Evolutionary conservation across 257 asterid species (phyloP).

Genomic region (Solanum peruvianum): DNA sequence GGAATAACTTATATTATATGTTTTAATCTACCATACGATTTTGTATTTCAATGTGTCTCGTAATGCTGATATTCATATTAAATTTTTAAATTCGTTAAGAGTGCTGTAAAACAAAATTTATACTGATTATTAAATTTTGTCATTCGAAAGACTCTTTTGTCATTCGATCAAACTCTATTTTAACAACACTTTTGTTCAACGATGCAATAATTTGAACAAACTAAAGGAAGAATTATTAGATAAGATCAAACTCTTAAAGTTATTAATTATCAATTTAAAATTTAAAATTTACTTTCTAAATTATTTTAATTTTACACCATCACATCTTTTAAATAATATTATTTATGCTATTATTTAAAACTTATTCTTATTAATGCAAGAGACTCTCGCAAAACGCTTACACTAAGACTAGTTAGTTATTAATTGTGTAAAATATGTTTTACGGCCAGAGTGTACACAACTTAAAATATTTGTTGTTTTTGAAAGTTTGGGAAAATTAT

Average conservation of each 20-base stretch:
- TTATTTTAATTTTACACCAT: not conserved
- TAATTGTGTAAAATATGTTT: not conserved
- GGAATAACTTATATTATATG: not conserved
- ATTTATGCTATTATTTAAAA: not conserved
- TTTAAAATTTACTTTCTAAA: not conserved
- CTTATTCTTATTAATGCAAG: not conserved
- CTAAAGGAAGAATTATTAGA: not conserved
- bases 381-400: not conserved
- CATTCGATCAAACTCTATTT: not conserved
- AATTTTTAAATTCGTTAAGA: not conserved
- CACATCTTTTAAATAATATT: not conserved
- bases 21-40: not conserved
- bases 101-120: not conserved
- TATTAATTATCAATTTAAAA: not conserved
- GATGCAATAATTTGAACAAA: not conserved
- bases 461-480: not conserved
- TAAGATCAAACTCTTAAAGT: not conserved
- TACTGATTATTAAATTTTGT: no score
- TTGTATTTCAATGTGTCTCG: not conserved
- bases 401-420: not conserved
- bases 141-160: not conserved
- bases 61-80: not conserved
- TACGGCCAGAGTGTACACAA: not conserved
- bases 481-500: not conserved
- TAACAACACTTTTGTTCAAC: not conserved